Conservation (phyloP, 2,329 filamentous ascomycete species). For the Botrytis medusae region DNA sequence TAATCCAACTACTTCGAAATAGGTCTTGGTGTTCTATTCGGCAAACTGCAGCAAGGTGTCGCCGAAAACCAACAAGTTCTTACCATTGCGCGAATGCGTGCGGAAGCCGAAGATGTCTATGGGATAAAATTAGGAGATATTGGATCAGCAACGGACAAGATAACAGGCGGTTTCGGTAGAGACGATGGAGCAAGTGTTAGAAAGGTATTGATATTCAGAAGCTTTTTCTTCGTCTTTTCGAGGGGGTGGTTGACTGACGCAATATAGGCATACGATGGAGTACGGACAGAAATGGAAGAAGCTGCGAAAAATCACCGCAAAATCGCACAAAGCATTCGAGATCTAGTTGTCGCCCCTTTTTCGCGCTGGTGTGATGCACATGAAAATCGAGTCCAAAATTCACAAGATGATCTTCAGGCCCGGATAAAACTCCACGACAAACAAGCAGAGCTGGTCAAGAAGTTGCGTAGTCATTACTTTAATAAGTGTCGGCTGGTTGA, state of each 20-base stretch:
- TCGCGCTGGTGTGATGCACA: conserved; percentile 95
- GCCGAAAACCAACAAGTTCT: conserved; percentile 93
- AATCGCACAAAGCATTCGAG: conserved; percentile 93
- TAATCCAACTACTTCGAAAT: conserved; percentile 20
- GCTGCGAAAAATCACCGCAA: conserved; percentile 88
- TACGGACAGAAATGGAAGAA: conserved; percentile 89
- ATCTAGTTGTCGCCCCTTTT: conserved; percentile 93
- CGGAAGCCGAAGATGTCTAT: conserved; percentile 92
- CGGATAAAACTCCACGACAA: conserved; percentile 92
- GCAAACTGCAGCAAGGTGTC: conserved; percentile 94
- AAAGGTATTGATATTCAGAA: conserved; percentile 69
- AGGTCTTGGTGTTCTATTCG: conserved; percentile 90
- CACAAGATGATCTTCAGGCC: conserved; percentile 87
- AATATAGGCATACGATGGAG: conserved; percentile 83
- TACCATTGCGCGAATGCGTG: conserved; percentile 87
- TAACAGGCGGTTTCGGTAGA: conserved; percentile 78
- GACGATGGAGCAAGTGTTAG: conserved; percentile 95
- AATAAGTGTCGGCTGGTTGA: conserved; percentile 97
- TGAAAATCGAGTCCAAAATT: conserved; percentile 85
- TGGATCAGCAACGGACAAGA: conserved; percentile 74
- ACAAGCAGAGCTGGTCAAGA: conserved; percentile 86
- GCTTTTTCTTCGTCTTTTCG: neutral
- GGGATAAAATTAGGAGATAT: conserved; percentile 80
- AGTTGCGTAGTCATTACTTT: conserved; percentile 94
- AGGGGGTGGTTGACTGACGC: conserved; percentile 29